Percentiles rank a stretch among this genome's conserved stretches.
These are phyloP conservation scores for Ceratocystis cubensis DNA, from an alignment of 2,329 filamentous ascomycete species.

Conservation along the genomic window DNA sequence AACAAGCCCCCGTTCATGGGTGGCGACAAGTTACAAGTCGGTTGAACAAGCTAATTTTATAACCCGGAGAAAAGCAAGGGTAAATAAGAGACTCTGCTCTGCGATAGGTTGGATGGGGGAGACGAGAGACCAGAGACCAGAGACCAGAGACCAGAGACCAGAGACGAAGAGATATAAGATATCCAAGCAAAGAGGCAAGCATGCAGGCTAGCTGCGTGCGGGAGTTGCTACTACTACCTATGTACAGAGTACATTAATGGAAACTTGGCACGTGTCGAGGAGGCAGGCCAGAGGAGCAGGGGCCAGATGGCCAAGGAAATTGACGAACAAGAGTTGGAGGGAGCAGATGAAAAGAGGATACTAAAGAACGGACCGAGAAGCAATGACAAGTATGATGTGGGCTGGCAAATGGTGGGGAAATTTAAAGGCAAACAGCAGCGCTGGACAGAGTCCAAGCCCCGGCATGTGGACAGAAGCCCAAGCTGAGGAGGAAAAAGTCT, in stretches of 20 bases:
- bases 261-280: not conserved
- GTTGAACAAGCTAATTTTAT: not conserved
- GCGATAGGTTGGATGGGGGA: not conserved
- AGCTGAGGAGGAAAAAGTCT: too few species aligned
- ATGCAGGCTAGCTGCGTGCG: not conserved
- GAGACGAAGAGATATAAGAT: too few species aligned
- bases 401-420: too few species aligned
- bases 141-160: not conserved
- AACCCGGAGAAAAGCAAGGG: not conserved
- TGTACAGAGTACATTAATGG: not conserved
- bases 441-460: too few species aligned
- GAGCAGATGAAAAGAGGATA: not conserved
- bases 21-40: not conserved
- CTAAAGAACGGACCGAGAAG: not conserved
- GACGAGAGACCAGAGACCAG: not conserved
- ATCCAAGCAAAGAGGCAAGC: too few species aligned
- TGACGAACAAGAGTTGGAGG: not conserved
- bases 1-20: slow-evolving; percentile 1
- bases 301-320: not conserved
- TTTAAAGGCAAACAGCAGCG: too few species aligned
- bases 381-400: not conserved
- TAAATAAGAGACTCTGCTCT: too few species aligned
- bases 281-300: not conserved
- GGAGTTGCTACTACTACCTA: not conserved
- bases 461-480: too few species aligned